phyloP scores from a whole-genome alignment of 2,329 filamentous ascomycete genomes.

The Pseudogymnoascus sp. region DNA sequence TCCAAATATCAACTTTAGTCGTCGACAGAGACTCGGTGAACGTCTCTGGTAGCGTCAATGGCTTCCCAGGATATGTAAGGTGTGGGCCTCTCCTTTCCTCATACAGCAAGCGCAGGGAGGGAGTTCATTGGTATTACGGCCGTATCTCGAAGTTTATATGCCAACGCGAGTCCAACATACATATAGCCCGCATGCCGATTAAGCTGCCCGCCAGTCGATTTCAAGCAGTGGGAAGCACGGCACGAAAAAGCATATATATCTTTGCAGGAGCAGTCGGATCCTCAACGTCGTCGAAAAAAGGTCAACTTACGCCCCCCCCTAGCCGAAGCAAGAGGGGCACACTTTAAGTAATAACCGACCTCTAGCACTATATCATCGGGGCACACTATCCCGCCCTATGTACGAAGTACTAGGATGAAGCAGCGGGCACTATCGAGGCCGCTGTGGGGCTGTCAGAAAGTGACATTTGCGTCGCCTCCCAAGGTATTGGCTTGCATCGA shows the following conservation, averaged over 20 bases:
- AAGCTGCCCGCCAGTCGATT: background rate
- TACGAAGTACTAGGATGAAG: background rate
- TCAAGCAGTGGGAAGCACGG: background rate
- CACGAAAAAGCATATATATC: background rate
- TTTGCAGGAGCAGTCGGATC: background rate
- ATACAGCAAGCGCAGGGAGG: background rate
- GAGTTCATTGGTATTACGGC: background rate
- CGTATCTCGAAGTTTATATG: background rate
- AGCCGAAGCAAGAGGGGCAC: background rate
- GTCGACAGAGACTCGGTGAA: background rate
- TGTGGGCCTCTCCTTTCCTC: background rate
- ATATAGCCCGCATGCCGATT: background rate
- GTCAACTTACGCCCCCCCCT: background rate
- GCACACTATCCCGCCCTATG: background rate
- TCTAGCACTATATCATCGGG: background rate
- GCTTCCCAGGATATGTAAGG: background rate
- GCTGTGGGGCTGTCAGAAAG: background rate
- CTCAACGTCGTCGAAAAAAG: background rate
- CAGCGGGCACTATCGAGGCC: background rate
- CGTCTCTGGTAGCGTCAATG: background rate
- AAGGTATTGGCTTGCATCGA: background rate
- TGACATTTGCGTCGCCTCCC: background rate
- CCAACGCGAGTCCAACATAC: background rate
- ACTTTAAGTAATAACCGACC: constrained; percentile 3
- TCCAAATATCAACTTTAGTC: background rate